These are phyloP conservation scores for Pestalotiopsis fici DNA, from an alignment of 2,329 filamentous ascomycete species.

Conservation along the genomic window DNA sequence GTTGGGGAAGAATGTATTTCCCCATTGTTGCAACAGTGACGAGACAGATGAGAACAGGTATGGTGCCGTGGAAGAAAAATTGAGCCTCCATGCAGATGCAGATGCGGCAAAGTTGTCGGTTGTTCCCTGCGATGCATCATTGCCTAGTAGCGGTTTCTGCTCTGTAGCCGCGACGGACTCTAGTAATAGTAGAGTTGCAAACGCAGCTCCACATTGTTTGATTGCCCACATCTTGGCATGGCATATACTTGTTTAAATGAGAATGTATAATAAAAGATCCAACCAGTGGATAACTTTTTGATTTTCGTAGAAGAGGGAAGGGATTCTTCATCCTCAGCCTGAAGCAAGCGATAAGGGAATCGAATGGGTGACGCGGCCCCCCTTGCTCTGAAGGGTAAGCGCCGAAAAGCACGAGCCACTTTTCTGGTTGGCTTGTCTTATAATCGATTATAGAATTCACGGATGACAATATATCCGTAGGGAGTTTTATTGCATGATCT, in stretches of 20 bases:
- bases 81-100: conserved; percentile 31
- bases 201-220: not conserved
- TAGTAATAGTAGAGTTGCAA: conserved; percentile 2
- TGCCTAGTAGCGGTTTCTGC: conserved; percentile 6
- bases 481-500: not conserved
- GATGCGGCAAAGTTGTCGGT: not conserved
- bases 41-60: conserved; percentile 49
- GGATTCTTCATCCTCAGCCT: not conserved
- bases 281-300: not conserved
- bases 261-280: not conserved
- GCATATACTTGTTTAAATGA: not conserved
- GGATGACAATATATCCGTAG: not conserved
- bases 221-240: not conserved
- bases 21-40: conserved; percentile 48
- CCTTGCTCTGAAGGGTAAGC: not conserved
- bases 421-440: not conserved
- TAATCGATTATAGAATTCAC: not conserved
- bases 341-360: not conserved
- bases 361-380: conserved; percentile 2
- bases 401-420: not conserved
- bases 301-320: not conserved
- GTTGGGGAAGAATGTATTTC: conserved; percentile 52
- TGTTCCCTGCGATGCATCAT: not conserved
- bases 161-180: not conserved
- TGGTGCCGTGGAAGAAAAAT: conserved; percentile 48